Base-by-base conservation (phyloP, 2,329 filamentous ascomycete species). In the Trichoderma koningii region DNA sequence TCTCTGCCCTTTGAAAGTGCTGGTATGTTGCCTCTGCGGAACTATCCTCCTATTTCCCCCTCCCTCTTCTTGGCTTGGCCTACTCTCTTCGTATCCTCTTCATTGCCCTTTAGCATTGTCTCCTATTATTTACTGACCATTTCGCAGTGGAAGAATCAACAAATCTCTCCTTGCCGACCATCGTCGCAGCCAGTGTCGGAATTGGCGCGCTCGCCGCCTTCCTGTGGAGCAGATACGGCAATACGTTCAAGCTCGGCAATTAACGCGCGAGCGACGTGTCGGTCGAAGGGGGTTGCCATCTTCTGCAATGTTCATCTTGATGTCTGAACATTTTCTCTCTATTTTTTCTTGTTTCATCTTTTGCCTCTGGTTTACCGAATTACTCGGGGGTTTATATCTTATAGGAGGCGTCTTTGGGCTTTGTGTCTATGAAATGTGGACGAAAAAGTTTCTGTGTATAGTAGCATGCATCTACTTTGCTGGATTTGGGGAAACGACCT, bases 151-250 rank as follows among this genome's bases (percentile, higher is more conserved):
- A 75, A 38, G 76, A 80, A 53, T 64, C 72, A 7, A 56, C 70
- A 14, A 19, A 74, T 38, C 70, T 74, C 26, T 72, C 74, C 23
- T 74, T 72, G 64, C 75, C 71, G 26, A 70, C 74, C 15, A 63
- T 78, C 55, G 68, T 75, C 41, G 76, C 75, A 17, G 74, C 76
- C 17, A 67, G 76, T 19, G 65, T 80, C 52, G 79, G 77, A n/a
- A 68, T 74, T 10, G 73, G 72, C 38, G 78, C 78, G 6, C 69
- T 79, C 64, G 76, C 75, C n/a, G 76, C 75, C 23, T 52, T 77
- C 44, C 79, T 76, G 76, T 78, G 73, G 70, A 72, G 52, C 63
- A 76, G 71, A 68, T 74, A 71, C 30, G 7, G 30, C 51, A 72
- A 70, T 66, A 74, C 67, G 69, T 47, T 14, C 4, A 57, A 63